Base-by-base conservation (phyloP, 352 stramenopile genomes). In the Pythium dissotocum region DNA sequence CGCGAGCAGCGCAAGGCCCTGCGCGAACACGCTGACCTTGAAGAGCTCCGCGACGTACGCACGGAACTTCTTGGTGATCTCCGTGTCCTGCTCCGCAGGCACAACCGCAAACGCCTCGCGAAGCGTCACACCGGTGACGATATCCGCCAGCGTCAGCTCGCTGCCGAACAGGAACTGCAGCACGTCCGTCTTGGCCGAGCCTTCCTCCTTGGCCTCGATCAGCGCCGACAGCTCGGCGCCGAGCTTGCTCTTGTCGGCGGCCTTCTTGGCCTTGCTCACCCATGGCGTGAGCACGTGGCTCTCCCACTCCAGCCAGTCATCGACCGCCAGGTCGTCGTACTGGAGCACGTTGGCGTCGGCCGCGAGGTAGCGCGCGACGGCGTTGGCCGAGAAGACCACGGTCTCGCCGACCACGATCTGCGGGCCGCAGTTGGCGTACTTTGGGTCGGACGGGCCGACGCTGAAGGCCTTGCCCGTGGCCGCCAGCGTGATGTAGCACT, bases 241-340 rank as follows among this genome's bases (percentile, higher is more conserved):
- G 30, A 71, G 64, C 49, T 48, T 46, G 61, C 49, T 60, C 49
- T 69, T 62, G 59, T 69, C 72, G 35, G 53, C 61, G 40, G 79
- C 70, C 56, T 87, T 88, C 73, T 86, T 85, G 61, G 69, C 71
- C 74, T 82, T 78, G 28, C 59, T 71, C 56, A 92, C 72, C 79
- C 79, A 91, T 14, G 78, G 82, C 35, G 75, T 60, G 38, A 92
- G 77, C 63, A 85, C 77, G 36, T 87, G 78, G 58, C 78, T 80
- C 69, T 95, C 87, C 87, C 87, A 95, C 61, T 90, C 84, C 30
- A 95, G 30, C 80, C 84, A 95, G 55, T 95, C 87, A 63, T 95
- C 85, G 40, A 95, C 84, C 2, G 83, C 79, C 36, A 94, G 66
- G 56, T 95, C 85, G 6, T 95, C 83, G 44, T 72, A 76, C 58